A percentile compares a stretch with the other conserved stretches of the same genome.
These are phyloP conservation scores for Camellia sinensis DNA, from an alignment of 148 eudicot species.

Conservation along the genomic window DNA sequence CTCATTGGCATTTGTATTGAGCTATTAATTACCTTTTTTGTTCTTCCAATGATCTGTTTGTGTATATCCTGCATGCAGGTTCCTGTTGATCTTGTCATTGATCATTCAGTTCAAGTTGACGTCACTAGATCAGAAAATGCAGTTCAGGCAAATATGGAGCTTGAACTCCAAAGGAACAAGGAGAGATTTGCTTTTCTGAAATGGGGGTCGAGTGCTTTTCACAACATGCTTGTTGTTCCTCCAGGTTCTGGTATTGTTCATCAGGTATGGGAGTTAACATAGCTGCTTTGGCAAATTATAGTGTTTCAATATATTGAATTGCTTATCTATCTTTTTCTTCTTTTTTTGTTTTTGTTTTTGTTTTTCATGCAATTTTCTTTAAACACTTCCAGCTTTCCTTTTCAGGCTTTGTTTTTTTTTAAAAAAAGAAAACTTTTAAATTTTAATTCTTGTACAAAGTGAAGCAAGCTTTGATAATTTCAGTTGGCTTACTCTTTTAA, in stretches of 20 bases:
- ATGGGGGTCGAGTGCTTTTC: slow-evolving; percentile 67
- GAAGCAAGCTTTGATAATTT: not conserved
- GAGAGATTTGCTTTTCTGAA: slow-evolving; percentile 67
- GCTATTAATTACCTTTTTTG: not conserved
- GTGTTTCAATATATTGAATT: slow-evolving; percentile 8
- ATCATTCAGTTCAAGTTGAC: slow-evolving; percentile 71
- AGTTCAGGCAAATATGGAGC: slow-evolving; percentile 61
- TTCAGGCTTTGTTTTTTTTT: not conserved
- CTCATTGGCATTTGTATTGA: not conserved
- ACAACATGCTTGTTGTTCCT: slow-evolving; percentile 70
- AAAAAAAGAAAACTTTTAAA: not conserved
- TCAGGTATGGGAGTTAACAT: slow-evolving; percentile 38
- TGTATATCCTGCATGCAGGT: slow-evolving; percentile 36
- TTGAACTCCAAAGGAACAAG: slow-evolving; percentile 63
- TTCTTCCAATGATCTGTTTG: not conserved
- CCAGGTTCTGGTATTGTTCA: slow-evolving; percentile 76
- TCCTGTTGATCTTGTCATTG: slow-evolving; percentile 69
- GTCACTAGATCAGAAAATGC: slow-evolving; percentile 66
- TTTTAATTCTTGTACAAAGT: not conserved
- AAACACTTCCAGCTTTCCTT: not conserved
- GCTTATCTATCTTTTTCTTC: not conserved
- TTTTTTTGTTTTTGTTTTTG: not conserved
- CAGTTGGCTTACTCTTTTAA: not conserved
- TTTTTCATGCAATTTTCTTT: not conserved
- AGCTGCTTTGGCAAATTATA: slow-evolving; percentile 1